Percentiles rank a stretch among this genome's conserved stretches.
Conservation (phyloP, 352 stramenopile species). For the Phytophthora fragariaefolia region DNA sequence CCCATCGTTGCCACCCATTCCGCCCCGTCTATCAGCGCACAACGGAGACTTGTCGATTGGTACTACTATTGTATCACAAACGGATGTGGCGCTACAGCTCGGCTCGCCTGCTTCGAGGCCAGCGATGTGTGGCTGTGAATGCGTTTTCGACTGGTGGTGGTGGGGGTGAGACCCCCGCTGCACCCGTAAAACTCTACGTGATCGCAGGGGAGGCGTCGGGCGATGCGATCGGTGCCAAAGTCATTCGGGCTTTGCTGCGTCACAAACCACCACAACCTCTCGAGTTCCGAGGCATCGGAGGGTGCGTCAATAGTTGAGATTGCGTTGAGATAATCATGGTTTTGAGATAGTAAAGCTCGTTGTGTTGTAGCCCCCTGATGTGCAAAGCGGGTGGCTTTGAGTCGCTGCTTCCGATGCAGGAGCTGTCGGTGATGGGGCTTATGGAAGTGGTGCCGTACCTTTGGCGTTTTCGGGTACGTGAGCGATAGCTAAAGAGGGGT, state of each 20-base stretch:
- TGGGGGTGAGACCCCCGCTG: not conserved
- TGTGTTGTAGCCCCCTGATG: slow-evolving; percentile 57
- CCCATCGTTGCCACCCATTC: slow-evolving; percentile 16
- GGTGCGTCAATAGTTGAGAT: slow-evolving; percentile 36
- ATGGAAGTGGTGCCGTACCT: slow-evolving; percentile 69
- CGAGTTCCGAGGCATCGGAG: slow-evolving; percentile 67
- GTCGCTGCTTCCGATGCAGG: slow-evolving; percentile 75
- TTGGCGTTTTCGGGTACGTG: slow-evolving; percentile 52
- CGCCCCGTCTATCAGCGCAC: slow-evolving; percentile 16
- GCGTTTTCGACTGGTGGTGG: slow-evolving; percentile 21
- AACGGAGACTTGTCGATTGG: slow-evolving; percentile 16
- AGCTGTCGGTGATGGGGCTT: slow-evolving; percentile 81
- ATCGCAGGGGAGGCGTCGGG: slow-evolving; percentile 78
- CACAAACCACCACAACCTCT: slow-evolving; percentile 24
- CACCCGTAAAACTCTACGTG: slow-evolving; percentile 55
- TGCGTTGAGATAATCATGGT: not conserved
- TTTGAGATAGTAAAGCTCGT: too few relatives aligned
- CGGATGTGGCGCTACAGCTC: slow-evolving; percentile 29
- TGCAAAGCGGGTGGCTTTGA: slow-evolving; percentile 46
- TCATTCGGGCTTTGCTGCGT: slow-evolving; percentile 57
- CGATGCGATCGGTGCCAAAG: slow-evolving; percentile 79
- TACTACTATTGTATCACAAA: not conserved
- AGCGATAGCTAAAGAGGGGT: not conserved
- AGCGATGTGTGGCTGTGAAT: slow-evolving; percentile 12
- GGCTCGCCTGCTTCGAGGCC: slow-evolving; percentile 6